Conservation (phyloP, 208 protist species). For the Wallacemonas sp. region DNA sequence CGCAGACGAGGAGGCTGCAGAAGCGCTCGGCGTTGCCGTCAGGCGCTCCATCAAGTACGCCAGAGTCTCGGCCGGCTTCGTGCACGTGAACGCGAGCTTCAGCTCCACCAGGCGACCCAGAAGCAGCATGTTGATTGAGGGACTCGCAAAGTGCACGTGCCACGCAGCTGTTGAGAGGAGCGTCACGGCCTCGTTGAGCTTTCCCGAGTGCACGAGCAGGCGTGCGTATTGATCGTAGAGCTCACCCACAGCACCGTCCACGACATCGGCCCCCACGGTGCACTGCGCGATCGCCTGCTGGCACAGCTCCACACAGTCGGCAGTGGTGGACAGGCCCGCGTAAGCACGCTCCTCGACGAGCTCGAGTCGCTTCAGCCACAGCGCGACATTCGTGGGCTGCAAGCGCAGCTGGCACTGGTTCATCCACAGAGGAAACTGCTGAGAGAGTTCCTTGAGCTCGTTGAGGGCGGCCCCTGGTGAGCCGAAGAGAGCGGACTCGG, state of each 20-base stretch:
- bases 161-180: slow-evolving; percentile 63
- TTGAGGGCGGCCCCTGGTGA: slow-evolving; percentile 12
- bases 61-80: slow-evolving; percentile 15
- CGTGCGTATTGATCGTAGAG: slow-evolving; percentile 55
- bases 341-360: slow-evolving; percentile 53
- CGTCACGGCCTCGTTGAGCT: slow-evolving; percentile 32
- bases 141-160: slow-evolving; percentile 53
- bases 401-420: slow-evolving; percentile 72
- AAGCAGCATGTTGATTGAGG: slow-evolving; percentile 57
- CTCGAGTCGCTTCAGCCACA: slow-evolving; percentile 85
- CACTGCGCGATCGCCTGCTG: slow-evolving; percentile 75
- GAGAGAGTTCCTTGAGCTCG: slow-evolving; percentile 35
- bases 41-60: slow-evolving; percentile 19
- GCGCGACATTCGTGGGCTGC: slow-evolving; percentile 33
- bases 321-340: slow-evolving; percentile 22
- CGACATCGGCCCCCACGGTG: slow-evolving; percentile 38
- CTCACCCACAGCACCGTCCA: slow-evolving; percentile 61
- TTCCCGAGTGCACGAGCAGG: slow-evolving; percentile 36
- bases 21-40: slow-evolving; percentile 26
- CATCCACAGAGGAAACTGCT: slow-evolving; percentile 56
- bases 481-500: slow-evolving; percentile 35
- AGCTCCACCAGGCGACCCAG: slow-evolving; percentile 68
- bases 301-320: slow-evolving; percentile 47
- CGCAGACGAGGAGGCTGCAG: slow-evolving; percentile 20
- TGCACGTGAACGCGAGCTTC: slow-evolving; percentile 26